Conservation (phyloP, 2,329 filamentous ascomycete genomes). For the Cladosporium cucumerinum region DNA sequence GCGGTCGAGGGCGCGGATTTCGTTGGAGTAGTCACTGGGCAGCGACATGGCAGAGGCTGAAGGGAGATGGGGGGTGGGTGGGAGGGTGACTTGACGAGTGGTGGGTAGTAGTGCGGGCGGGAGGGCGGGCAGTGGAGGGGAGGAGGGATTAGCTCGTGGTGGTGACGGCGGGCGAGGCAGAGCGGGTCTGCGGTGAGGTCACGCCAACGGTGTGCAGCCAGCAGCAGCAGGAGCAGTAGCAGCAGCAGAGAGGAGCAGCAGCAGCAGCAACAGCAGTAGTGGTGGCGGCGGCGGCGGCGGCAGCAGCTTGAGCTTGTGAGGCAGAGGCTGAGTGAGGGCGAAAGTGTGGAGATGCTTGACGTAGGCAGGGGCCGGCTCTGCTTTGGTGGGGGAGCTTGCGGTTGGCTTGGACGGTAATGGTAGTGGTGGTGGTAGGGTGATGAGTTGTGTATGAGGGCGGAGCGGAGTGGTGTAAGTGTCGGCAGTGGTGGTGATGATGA, state of each 20-base stretch:
- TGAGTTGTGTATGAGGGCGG: background rate
- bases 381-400: background rate
- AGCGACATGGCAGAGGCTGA: constrained; percentile 33
- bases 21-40: constrained; percentile 56
- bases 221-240: background rate
- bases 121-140: constrained; percentile 10
- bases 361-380: background rate
- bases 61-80: background rate
- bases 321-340: constrained; percentile 1
- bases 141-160: constrained; percentile 3
- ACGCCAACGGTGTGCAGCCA: constrained; percentile 9
- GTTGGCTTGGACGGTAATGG: background rate
- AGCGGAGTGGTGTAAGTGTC: background rate
- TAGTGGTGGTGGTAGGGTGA: background rate
- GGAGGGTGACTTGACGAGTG: background rate
- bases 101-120: background rate
- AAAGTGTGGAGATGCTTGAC: constrained; percentile 16
- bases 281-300: background rate
- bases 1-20: constrained; percentile 62
- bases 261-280: background rate
- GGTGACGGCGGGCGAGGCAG: constrained; percentile 2
- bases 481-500: background rate
- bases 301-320: background rate
- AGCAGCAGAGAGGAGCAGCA: background rate
- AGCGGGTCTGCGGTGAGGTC: constrained; percentile 14